phyloP scores from a whole-genome alignment of 345 rosid species.

The Stellera chamaejasme region DNA sequence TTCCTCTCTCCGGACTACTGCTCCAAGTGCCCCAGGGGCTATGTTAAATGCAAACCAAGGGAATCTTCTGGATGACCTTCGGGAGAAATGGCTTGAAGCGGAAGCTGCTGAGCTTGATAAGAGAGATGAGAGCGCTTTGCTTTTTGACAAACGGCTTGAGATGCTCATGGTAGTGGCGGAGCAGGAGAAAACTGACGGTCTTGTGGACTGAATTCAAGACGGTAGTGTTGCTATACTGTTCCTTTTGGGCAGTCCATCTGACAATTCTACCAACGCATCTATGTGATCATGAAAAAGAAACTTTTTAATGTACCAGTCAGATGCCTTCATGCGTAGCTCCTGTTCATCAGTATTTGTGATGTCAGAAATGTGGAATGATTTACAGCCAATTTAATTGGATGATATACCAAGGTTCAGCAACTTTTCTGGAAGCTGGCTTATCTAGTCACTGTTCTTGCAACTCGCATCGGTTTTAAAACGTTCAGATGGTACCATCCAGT shows the following conservation, averaged over 20 bases:
- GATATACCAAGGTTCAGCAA: too few relatives aligned
- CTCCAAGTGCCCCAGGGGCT: conserved; percentile 93
- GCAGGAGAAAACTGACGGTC: conserved; percentile 38
- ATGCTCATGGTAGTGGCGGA: conserved; percentile 78
- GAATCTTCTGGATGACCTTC: conserved; percentile 81
- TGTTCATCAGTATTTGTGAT: too few relatives aligned
- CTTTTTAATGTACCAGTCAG: too few relatives aligned
- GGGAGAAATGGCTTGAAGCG: conserved; percentile 98
- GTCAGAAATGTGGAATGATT: too few relatives aligned
- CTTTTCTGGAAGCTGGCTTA: too few relatives aligned
- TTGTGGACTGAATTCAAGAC: conserved; percentile 18
- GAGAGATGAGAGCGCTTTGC: conserved; percentile 91
- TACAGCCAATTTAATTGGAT: too few relatives aligned
- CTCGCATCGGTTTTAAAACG: too few relatives aligned
- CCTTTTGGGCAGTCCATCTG: neutral
- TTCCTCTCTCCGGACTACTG: conserved; percentile 78
- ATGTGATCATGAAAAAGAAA: too few relatives aligned
- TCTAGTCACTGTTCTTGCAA: too few relatives aligned
- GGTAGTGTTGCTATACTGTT: conserved; percentile 3
- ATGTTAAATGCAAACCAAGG: conserved; percentile 53
- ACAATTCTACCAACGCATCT: too few relatives aligned
- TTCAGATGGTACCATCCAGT: too few relatives aligned
- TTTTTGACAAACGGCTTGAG: conserved; percentile 82
- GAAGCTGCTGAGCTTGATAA: conserved; percentile 92
- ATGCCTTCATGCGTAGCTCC: too few relatives aligned